Evolutionary conservation across 306 rosid species (phyloP).

Genomic region (Bauhinia variegata): DNA sequence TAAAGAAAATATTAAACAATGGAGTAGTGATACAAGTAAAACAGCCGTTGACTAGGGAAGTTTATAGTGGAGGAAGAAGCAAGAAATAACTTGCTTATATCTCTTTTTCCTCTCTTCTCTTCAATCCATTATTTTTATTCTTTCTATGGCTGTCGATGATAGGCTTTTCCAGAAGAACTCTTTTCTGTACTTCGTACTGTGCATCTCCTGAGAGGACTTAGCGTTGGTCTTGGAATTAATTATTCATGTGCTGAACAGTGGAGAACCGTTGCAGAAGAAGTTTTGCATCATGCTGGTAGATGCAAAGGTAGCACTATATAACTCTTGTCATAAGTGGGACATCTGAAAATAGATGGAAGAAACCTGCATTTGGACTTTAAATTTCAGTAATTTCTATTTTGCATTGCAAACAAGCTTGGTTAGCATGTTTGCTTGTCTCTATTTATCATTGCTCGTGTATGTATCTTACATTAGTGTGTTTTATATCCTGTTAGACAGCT

Average conservation of each 20-base stretch:
- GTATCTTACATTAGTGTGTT: not conserved
- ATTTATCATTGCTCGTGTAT: not conserved
- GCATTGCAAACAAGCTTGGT: slow-evolving; percentile 1
- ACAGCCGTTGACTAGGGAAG: not conserved
- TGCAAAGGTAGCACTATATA: slow-evolving; percentile 58
- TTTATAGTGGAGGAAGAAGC: slow-evolving; percentile 20
- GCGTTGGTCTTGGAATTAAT: slow-evolving; percentile 94
- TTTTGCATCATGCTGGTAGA: slow-evolving; percentile 69
- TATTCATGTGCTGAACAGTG: slow-evolving; percentile 96
- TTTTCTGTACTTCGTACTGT: slow-evolving; percentile 93
- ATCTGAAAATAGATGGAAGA: slow-evolving; percentile 22
- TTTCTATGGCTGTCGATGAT: slow-evolving; percentile 26
- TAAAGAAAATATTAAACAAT: slow-evolving; percentile 5
- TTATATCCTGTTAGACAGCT: not conserved
- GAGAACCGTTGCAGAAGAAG: slow-evolving; percentile 95
- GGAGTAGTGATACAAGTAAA: not conserved
- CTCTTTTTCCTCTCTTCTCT: slow-evolving; percentile 24
- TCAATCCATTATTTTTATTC: slow-evolving; percentile 13
- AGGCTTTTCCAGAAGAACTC: slow-evolving; percentile 96
- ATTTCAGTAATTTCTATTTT: slow-evolving; percentile 16
- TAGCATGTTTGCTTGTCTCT: not conserved
- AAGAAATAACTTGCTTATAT: slow-evolving; percentile 25
- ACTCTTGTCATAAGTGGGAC: slow-evolving; percentile 28
- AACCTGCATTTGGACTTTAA: slow-evolving; percentile 3
- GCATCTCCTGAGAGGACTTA: slow-evolving; percentile 91